Conservation (phyloP, 2,329 filamentous ascomycete genomes). For the Sporothrix sp. region DNA sequence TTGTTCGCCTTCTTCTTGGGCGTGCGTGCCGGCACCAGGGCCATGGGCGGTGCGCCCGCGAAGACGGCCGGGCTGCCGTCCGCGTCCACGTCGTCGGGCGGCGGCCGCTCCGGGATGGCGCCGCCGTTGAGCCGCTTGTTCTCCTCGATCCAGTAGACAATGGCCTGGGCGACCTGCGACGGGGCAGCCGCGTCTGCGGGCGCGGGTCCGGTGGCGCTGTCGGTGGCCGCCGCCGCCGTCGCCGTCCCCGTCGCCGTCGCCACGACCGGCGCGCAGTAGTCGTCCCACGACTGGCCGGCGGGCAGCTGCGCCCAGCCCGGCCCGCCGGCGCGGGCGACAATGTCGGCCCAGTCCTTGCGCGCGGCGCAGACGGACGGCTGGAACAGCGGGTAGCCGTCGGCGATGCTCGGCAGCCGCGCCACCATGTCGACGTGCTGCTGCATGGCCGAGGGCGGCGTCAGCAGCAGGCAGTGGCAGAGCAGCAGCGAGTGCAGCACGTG, state of each 20-base stretch:
- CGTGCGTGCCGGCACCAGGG: too few species aligned
- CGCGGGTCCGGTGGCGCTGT: too few species aligned
- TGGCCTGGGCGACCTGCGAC: neutral
- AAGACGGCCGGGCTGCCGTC: neutral
- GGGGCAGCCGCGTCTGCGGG: too few species aligned
- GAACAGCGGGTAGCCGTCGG: slow-evolving; percentile 74
- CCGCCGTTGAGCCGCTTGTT: neutral
- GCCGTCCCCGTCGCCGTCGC: neutral
- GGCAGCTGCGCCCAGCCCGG: slow-evolving; percentile 23
- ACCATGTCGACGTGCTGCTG: slow-evolving; percentile 75
- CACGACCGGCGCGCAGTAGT: neutral
- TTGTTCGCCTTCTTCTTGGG: too few species aligned
- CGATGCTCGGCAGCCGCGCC: slow-evolving; percentile 61
- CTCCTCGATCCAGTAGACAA: neutral
- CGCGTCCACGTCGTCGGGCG: neutral
- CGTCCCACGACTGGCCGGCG: slow-evolving; percentile 24
- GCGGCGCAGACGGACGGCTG: slow-evolving; percentile 61
- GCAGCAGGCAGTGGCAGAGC: slow-evolving; percentile 67
- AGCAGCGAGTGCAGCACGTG: slow-evolving; percentile 72
- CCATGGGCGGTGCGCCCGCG: too few species aligned
- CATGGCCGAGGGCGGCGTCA: slow-evolving; percentile 69
- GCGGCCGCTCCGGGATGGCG: neutral
- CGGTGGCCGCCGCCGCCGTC: neutral
- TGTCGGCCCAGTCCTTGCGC: slow-evolving; percentile 70
- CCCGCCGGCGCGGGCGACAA: slow-evolving; percentile 48